These are phyloP conservation scores for Zalaria sp. DNA, from an alignment of 2,329 filamentous ascomycete genomes.

Conservation along the genomic window DNA sequence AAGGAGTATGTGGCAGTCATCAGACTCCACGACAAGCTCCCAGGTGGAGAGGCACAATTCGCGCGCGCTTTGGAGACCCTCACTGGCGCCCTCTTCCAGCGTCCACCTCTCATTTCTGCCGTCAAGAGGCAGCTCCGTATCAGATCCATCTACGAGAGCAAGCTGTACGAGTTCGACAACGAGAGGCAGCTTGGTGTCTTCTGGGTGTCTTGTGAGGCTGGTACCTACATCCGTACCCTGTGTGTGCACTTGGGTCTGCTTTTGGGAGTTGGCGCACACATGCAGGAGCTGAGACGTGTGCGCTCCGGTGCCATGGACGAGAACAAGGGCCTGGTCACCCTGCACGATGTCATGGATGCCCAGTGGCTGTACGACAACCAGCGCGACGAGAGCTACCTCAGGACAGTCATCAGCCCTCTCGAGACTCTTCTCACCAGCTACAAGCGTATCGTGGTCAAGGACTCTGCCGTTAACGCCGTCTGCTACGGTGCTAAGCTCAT, in stretches of 20 bases:
- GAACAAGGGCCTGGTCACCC: constrained; percentile 72
- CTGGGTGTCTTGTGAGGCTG: constrained; percentile 98
- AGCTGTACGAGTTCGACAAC: constrained; percentile 92
- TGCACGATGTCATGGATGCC: constrained; percentile 90
- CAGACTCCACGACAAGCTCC: constrained; percentile 86
- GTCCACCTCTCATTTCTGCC: constrained; percentile 90
- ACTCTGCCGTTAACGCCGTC: constrained; percentile 88
- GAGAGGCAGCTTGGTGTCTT: constrained; percentile 94
- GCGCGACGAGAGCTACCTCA: constrained; percentile 82
- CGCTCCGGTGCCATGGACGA: constrained; percentile 92
- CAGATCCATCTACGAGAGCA: constrained; percentile 94
- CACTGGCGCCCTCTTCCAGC: constrained; percentile 93
- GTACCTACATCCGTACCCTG: constrained; percentile 96
- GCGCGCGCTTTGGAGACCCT: constrained; percentile 87
- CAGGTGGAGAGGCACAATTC: constrained; percentile 85
- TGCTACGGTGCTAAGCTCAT: constrained; percentile 99
- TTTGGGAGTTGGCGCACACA: constrained; percentile 79
- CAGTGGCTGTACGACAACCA: constrained; percentile 96
- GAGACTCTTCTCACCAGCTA: constrained; percentile 86
- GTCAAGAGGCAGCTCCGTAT: constrained; percentile 98
- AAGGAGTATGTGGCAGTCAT: constrained; percentile 98
- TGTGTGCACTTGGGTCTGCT: constrained; percentile 80
- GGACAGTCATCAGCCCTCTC: constrained; percentile 79
- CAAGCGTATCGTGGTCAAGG: constrained; percentile 97
- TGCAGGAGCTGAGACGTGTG: constrained; percentile 94